Conservation (phyloP, 2,329 filamentous ascomycete species). For the Davidsoniella eucalypti region DNA sequence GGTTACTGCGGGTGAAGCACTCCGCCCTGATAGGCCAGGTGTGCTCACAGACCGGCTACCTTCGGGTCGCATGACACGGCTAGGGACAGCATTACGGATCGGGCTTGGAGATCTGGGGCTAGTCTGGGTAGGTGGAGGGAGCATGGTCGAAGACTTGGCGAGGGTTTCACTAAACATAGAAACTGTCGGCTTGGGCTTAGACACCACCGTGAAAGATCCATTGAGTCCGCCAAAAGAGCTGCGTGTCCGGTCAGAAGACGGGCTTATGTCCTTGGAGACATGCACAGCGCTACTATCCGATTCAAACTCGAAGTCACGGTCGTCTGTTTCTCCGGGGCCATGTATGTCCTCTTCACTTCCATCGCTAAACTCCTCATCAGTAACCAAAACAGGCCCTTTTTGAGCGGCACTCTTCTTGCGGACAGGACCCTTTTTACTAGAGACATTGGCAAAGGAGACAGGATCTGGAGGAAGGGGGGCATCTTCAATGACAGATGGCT, state of each 20-base stretch:
- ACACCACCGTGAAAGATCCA: constrained; percentile 31
- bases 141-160: not conserved
- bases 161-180: constrained; percentile 6
- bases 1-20: constrained; percentile 38
- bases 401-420: constrained; percentile 6
- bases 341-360: constrained; percentile 25
- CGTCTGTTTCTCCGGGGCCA: constrained; percentile 27
- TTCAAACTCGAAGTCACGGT: constrained; percentile 31
- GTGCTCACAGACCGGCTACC: constrained; percentile 40
- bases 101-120: constrained; percentile 61
- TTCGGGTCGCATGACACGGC: constrained; percentile 32
- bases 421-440: constrained; percentile 3
- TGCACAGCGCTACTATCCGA: constrained; percentile 44
- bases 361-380: constrained; percentile 23
- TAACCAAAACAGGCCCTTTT: not conserved
- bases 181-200: constrained; percentile 3
- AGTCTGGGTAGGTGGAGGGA: constrained; percentile 33
- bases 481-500: constrained; percentile 16
- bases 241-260: constrained; percentile 32
- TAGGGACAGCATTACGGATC: constrained; percentile 40
- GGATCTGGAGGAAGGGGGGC: constrained; percentile 29
- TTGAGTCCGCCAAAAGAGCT: constrained; percentile 39
- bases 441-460: constrained; percentile 20
- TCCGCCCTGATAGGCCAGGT: constrained; percentile 25
- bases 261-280: constrained; percentile 37